Evolutionary conservation across 75 land plant species (phyloP), one percentile per base, ranked within the genome.

Genomic region (Sequoia sempervirens): DNA sequence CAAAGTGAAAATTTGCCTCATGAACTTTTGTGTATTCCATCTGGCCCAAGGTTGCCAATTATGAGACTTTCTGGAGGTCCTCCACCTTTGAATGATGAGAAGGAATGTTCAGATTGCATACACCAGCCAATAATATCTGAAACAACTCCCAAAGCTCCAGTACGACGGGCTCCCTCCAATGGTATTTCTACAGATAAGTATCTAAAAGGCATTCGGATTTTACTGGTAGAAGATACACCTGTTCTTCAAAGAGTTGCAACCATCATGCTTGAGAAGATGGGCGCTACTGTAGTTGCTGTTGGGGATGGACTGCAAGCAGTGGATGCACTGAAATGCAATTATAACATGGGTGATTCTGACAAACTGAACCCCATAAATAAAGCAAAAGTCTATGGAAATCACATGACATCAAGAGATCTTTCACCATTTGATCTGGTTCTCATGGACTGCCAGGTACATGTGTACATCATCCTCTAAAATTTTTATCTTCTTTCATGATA

Each of bases 381-480:
- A 45, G 43, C 5, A 82, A 74, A 84, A 66, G n/a, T 9, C 84
- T 3, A 18, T 41, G 36, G 46, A 26, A 78, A 78, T 26, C 50
- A 78, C 30, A 43, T 11, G 47, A 43, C n/a, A 78, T 45, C 80
- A 78, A 54, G 54, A 23, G 84, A 82, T 70, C 30, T 32, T 50
- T 85, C 84, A 20, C 80, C 79, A 81, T 88, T 85, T 82, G 94
- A 95, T 84, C 88, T 95, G 85, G 87, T 95, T 66, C 87, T 95
- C 17, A 95, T 95, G 97, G 97, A 95, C 79, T 95, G 95, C 70
- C 95, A 93, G 86, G 97, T 95, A 88, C 86, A 83, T 70, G 2
- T 61, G 15, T 17, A 45, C n/a, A 50, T 41, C 13, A 38, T 85
- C 56, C 17, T 46, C 50, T 28, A 45, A 28, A 78, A 32, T 23